phyloP scores from a whole-genome alignment of 768 basidiomycete species.

The Neoboletus subvelutipes region DNA sequence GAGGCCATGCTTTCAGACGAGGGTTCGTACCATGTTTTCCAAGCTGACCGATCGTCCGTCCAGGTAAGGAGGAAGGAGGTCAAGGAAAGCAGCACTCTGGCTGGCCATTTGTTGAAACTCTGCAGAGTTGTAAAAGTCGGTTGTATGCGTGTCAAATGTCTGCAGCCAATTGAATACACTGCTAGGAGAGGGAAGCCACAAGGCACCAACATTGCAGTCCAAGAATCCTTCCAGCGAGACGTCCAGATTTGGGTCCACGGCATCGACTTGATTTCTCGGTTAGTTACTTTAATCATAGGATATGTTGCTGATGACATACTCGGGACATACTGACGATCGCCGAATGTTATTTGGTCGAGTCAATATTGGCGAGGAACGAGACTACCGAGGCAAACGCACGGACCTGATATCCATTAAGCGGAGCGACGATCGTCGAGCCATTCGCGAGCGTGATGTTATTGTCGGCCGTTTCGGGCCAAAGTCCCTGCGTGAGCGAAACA shows the following conservation, averaged over 20 bases:
- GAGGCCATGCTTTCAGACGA: background rate
- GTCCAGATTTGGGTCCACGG: constrained; percentile 60
- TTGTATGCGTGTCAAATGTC: constrained; percentile 49
- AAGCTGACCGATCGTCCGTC: constrained; percentile 53
- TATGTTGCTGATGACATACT: constrained; percentile 28
- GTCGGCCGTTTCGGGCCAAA: constrained; percentile 52
- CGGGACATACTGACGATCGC: constrained; percentile 37
- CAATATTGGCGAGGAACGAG: constrained; percentile 10
- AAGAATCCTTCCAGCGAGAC: constrained; percentile 67
- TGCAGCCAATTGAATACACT: constrained; percentile 20
- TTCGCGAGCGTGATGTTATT: constrained; percentile 64
- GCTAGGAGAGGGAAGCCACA: background rate
- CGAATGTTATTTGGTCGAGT: background rate
- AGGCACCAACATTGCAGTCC: constrained; percentile 49
- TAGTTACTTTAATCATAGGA: constrained; percentile 1
- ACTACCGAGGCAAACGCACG: constrained; percentile 3
- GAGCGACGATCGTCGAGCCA: constrained; percentile 55
- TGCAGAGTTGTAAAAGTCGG: constrained; percentile 54
- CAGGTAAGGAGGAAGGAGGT: constrained; percentile 48
- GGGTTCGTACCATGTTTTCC: constrained; percentile 52
- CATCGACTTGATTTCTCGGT: constrained; percentile 46
- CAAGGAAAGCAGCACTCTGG: constrained; percentile 49
- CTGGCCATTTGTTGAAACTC: constrained; percentile 46
- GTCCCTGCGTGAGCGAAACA: constrained; percentile 64
- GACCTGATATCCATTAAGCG: constrained; percentile 65